phyloP scores from a whole-genome alignment of 2,329 filamentous ascomycete genomes.

The Nemania serpens region DNA sequence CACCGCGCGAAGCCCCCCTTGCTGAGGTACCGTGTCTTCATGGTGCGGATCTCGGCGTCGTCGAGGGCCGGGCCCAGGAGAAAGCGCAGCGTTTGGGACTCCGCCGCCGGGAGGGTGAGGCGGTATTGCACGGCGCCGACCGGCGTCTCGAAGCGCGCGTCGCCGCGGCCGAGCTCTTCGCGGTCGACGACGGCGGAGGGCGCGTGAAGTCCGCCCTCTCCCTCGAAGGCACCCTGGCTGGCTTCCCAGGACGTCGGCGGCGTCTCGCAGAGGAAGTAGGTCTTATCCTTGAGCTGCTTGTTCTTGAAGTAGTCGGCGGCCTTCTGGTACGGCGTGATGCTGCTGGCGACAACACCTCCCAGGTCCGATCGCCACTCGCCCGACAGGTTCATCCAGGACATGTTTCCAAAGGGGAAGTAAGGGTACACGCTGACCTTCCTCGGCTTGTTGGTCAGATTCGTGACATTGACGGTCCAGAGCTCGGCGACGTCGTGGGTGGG shows the following conservation, averaged over 20 bases:
- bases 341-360: constrained; percentile 55
- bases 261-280: constrained; percentile 60
- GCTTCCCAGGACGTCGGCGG: constrained; percentile 57
- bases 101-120: constrained; percentile 45
- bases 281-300: constrained; percentile 61
- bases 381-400: constrained; percentile 67
- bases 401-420: constrained; percentile 63
- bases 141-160: constrained; percentile 61
- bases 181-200: constrained; percentile 49
- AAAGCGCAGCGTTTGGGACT: constrained; percentile 55
- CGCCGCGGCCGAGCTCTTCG: constrained; percentile 48
- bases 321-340: constrained; percentile 62
- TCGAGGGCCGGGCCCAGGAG: constrained; percentile 60
- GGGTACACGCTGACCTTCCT: constrained; percentile 58
- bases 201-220: constrained; percentile 59
- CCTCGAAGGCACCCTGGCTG: constrained; percentile 57
- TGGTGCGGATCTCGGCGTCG: constrained; percentile 52
- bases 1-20: constrained; percentile 53
- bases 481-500: constrained; percentile 60
- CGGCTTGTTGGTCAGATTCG: constrained; percentile 51
- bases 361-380: constrained; percentile 56
- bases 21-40: constrained; percentile 55
- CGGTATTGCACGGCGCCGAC: constrained; percentile 59
- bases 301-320: constrained; percentile 61
- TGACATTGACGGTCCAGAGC: constrained; percentile 59